Evolutionary conservation across 495 filamentous ascomycete genomes (phyloP).

Genomic region (Entonaema liquescens): DNA sequence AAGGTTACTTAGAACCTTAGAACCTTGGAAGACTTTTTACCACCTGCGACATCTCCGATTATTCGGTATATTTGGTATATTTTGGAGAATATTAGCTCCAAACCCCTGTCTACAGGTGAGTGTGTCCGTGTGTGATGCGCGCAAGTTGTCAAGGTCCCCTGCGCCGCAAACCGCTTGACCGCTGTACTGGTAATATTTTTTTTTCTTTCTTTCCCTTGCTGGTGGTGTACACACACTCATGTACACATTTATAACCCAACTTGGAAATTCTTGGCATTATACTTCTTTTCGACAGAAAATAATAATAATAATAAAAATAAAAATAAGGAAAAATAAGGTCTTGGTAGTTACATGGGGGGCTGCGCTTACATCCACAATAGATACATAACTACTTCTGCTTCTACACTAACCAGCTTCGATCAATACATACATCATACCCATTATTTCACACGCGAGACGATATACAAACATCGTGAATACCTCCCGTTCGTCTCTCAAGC

Average conservation of each 20-base stretch:
- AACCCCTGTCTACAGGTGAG: constrained; percentile 27
- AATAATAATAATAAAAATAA: no score
- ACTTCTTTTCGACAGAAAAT: constrained; percentile 1
- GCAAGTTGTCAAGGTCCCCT: constrained; percentile 26
- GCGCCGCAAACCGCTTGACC: constrained; percentile 41
- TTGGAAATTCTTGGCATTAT: constrained; percentile 28
- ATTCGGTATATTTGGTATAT: background rate
- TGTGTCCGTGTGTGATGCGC: constrained; percentile 12
- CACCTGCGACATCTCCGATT: background rate
- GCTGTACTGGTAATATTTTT: constrained; percentile 31
- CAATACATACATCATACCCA: constrained; percentile 12
- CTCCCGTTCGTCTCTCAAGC: background rate
- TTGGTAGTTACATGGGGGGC: constrained; percentile 26
- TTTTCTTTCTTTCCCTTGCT: constrained; percentile 7
- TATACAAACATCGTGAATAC: constrained; percentile 29
- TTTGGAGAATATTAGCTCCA: background rate
- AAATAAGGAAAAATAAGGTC: background rate
- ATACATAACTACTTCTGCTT: constrained; percentile 16
- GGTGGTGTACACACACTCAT: background rate
- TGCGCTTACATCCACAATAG: constrained; percentile 28
- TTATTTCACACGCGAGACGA: constrained; percentile 20
- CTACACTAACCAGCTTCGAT: constrained; percentile 9
- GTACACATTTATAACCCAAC: constrained; percentile 20
- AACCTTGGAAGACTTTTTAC: background rate
- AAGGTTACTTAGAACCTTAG: background rate